These are phyloP conservation scores for Rugonectria rugulosa DNA, from an alignment of 2,329 filamentous ascomycete genomes.

Conservation along the genomic window DNA sequence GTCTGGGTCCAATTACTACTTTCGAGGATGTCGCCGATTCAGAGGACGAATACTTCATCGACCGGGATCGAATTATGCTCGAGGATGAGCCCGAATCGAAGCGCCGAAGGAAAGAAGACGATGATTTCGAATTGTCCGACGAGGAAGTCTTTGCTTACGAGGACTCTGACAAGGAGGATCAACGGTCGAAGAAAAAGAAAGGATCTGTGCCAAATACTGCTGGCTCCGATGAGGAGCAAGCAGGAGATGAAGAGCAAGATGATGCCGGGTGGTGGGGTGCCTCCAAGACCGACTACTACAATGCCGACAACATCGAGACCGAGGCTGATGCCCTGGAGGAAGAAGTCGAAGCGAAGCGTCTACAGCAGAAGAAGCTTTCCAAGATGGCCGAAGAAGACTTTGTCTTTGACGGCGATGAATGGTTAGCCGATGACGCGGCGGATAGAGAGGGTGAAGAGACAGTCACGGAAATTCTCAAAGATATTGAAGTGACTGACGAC, in stretches of 20 bases:
- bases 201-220: conserved; percentile 42
- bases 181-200: conserved; percentile 43
- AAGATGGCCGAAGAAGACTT: conserved; percentile 94
- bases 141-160: conserved; percentile 66
- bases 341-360: conserved; percentile 84
- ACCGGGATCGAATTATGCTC: conserved; percentile 84
- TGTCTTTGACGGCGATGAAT: conserved; percentile 88
- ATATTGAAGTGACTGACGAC: conserved; percentile 80
- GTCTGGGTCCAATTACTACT: conserved; percentile 66
- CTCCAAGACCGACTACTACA: conserved; percentile 90
- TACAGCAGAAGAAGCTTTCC: conserved; percentile 90
- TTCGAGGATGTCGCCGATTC: conserved; percentile 91
- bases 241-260: conserved; percentile 57
- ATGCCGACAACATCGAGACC: conserved; percentile 77
- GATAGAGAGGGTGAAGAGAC: conserved; percentile 62
- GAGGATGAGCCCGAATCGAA: conserved; percentile 84
- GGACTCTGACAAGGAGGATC: conserved; percentile 51
- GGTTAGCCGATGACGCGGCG: conserved; percentile 68
- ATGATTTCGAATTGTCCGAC: conserved; percentile 70
- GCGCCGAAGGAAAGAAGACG: conserved; percentile 75
- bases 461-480: conserved; percentile 87
- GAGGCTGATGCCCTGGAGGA: conserved; percentile 82
- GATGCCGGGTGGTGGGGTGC: conserved; percentile 83
- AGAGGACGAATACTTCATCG: conserved; percentile 91
- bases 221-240: conserved; percentile 64